A percentile compares a stretch with the other conserved stretches of the same genome.
phyloP scores from a whole-genome alignment of 306 rosid species.

The Comarum palustre region DNA sequence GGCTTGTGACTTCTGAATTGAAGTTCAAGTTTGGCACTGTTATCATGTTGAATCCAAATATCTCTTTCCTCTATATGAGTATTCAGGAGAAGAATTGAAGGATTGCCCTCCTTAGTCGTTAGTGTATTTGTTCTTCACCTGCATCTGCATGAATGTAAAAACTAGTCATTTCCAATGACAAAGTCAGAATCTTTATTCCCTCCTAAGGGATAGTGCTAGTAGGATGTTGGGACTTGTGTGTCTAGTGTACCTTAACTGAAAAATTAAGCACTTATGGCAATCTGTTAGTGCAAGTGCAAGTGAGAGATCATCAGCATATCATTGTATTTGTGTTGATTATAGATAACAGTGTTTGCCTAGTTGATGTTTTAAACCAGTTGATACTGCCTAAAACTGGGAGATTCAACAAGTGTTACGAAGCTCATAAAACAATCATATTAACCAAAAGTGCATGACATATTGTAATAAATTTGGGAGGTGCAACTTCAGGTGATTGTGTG shows the following conservation, averaged over 20 bases:
- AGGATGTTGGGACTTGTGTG: neutral
- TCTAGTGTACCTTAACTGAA: neutral
- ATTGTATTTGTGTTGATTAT: neutral
- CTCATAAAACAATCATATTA: neutral
- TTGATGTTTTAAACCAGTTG: neutral
- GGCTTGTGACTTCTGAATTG: slow-evolving; percentile 39
- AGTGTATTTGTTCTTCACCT: slow-evolving; percentile 35
- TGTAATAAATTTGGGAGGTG: neutral
- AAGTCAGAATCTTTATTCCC: neutral
- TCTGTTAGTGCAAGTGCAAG: neutral
- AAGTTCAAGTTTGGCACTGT: slow-evolving; percentile 52
- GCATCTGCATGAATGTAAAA: slow-evolving; percentile 15
- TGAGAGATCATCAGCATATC: neutral
- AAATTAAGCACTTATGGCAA: neutral
- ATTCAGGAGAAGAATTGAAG: slow-evolving; percentile 17
- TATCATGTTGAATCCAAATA: slow-evolving; percentile 39
- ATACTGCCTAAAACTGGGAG: neutral
- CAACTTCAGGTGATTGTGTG: neutral
- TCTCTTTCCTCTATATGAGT: slow-evolving; percentile 24
- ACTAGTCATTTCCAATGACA: slow-evolving; percentile 17
- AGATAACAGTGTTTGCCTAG: neutral
- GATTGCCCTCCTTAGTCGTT: slow-evolving; percentile 14
- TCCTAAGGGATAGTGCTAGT: neutral
- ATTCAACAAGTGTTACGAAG: neutral
- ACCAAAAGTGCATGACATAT: neutral